phyloP scores from a whole-genome alignment of 1,284 basidiomycete species.

The Apiotrichum gamsii region DNA sequence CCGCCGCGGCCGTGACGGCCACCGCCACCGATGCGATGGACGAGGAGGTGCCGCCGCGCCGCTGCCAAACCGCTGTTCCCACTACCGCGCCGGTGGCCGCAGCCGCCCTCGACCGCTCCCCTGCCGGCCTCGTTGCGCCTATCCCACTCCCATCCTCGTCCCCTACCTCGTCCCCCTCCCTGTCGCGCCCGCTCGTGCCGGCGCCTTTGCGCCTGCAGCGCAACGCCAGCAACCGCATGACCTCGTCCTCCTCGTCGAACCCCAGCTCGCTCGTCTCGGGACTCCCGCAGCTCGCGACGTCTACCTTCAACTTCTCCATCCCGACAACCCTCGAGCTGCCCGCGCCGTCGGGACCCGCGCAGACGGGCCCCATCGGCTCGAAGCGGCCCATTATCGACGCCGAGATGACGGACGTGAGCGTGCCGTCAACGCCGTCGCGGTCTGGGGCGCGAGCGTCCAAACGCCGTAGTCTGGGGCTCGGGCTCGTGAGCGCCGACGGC shows the following conservation, averaged over 20 bases:
- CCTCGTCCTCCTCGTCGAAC: neutral
- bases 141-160: conserved; percentile 6
- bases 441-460: conserved; percentile 6
- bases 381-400: conserved; percentile 18
- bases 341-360: conserved; percentile 1
- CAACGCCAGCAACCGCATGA: neutral
- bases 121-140: neutral
- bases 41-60: conserved; percentile 2
- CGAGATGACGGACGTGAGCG: conserved; percentile 9
- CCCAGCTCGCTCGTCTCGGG: no score
- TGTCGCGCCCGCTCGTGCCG: neutral
- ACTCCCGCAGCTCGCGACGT: no score
- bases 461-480: conserved; percentile 7
- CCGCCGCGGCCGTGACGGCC: no score
- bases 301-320: conserved; percentile 16
- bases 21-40: conserved; percentile 10
- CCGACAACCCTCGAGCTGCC: conserved; percentile 5
- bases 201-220: conserved; percentile 1
- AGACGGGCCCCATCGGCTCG: conserved; percentile 10
- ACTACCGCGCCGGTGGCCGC: neutral
- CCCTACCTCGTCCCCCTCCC: neutral
- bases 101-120: conserved; percentile 4
- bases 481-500: neutral
- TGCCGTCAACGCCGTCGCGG: conserved; percentile 8
- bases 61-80: no score